Conservation (phyloP, 176 grass and related monocot genomes). For the Rhynchospora tenuis region DNA sequence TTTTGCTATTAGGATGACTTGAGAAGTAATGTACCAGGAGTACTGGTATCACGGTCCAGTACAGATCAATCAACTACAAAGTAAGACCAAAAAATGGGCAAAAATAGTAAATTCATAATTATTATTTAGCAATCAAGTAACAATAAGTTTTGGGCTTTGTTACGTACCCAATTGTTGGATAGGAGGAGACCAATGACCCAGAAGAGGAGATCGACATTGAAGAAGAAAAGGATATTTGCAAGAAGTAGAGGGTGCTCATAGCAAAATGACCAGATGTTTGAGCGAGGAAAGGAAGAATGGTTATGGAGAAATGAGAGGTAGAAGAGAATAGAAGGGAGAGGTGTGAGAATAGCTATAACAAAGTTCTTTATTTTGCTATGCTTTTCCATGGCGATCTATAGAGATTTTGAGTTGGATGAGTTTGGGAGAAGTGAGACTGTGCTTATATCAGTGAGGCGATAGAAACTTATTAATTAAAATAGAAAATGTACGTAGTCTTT, state of each 20-base stretch:
- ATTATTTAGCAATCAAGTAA: neutral
- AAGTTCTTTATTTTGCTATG: constrained; percentile 54
- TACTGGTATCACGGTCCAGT: constrained; percentile 96
- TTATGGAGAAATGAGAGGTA: constrained; percentile 49
- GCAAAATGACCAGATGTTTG: constrained; percentile 54
- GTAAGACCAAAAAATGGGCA: neutral
- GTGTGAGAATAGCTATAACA: constrained; percentile 50
- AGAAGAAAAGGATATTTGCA: constrained; percentile 77
- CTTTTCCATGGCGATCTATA: neutral
- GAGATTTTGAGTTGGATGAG: neutral
- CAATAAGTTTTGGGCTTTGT: neutral
- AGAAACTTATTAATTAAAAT: neutral
- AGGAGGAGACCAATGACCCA: constrained; percentile 79
- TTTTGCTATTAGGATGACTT: constrained; percentile 47
- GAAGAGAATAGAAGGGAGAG: constrained; percentile 84
- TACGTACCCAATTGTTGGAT: constrained; percentile 79
- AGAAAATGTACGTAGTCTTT: neutral
- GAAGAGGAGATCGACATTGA: constrained; percentile 90
- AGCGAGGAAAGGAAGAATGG: neutral
- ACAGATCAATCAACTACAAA: constrained; percentile 84
- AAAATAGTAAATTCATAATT: neutral
- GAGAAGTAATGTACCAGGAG: constrained; percentile 75
- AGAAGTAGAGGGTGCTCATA: constrained; percentile 66
- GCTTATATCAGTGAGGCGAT: neutral
- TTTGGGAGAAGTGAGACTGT: neutral